Conservation (phyloP, 345 rosid species). For the Gossypium bickii region DNA sequence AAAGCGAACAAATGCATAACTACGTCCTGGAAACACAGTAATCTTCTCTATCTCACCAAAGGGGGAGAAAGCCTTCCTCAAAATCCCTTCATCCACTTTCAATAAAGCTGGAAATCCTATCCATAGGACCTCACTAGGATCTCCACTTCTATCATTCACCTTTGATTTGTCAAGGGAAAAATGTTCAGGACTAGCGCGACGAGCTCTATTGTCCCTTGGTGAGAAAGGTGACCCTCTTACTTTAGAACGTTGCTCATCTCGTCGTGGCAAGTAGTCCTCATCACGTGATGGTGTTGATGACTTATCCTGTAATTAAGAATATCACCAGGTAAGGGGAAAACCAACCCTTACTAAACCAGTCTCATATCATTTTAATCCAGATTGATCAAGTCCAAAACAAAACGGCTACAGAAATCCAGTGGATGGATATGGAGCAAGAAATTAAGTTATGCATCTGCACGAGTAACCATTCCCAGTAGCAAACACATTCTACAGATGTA, state of each 20-base stretch:
- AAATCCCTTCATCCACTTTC: slow-evolving; percentile 72
- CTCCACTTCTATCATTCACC: slow-evolving; percentile 55
- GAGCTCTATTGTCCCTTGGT: slow-evolving; percentile 61
- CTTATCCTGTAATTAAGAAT: slow-evolving; percentile 77
- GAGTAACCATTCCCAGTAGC: slow-evolving; percentile 7
- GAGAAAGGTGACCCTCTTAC: slow-evolving; percentile 52
- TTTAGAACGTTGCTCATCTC: slow-evolving; percentile 48
- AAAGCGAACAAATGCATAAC: slow-evolving; percentile 92
- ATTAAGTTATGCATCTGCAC: background rate
- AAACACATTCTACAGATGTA: background rate
- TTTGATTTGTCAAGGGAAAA: slow-evolving; percentile 49
- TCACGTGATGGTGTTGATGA: slow-evolving; percentile 45
- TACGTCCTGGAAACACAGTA: slow-evolving; percentile 86
- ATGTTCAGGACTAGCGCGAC: slow-evolving; percentile 56
- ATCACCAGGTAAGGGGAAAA: slow-evolving; percentile 32
- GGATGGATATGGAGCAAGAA: slow-evolving; percentile 5
- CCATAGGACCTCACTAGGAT: slow-evolving; percentile 91
- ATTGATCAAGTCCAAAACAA: background rate
- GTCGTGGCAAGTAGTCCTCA: slow-evolving; percentile 49
- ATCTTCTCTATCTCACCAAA: slow-evolving; percentile 88
- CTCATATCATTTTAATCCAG: slow-evolving; percentile 12
- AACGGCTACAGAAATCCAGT: background rate
- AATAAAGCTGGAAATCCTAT: slow-evolving; percentile 83
- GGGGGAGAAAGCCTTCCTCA: slow-evolving; percentile 76
- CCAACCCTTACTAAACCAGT: slow-evolving; percentile 21